phyloP scores from a whole-genome alignment of 192 early-diverging fungal genomes.

The Coemansia sp. region DNA sequence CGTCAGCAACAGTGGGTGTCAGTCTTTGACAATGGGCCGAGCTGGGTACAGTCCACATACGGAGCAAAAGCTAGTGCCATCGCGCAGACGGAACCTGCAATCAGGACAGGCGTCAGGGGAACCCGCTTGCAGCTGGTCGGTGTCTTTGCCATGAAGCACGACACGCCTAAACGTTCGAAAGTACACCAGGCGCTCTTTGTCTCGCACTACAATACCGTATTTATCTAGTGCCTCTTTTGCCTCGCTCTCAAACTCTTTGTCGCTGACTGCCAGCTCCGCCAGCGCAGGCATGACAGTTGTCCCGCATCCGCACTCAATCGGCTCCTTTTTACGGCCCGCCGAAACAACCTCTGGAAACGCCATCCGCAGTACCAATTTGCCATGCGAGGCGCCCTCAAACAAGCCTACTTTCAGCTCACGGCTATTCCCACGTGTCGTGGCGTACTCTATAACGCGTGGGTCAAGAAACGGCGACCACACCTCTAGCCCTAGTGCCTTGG shows the following conservation, averaged over 20 bases:
- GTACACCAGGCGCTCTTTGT: constrained; percentile 66
- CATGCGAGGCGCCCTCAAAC: constrained; percentile 47
- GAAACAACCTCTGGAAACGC: constrained; percentile 68
- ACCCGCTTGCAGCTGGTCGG: neutral
- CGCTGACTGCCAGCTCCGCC: constrained; percentile 35
- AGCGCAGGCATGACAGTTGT: constrained; percentile 60
- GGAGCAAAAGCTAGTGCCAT: constrained; percentile 62
- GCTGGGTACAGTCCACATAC: constrained; percentile 71
- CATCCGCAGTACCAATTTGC: constrained; percentile 63
- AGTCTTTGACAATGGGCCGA: constrained; percentile 9
- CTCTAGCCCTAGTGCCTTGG: constrained; percentile 46
- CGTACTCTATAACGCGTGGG: constrained; percentile 58
- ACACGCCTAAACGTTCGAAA: constrained; percentile 59
- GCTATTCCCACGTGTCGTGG: constrained; percentile 38
- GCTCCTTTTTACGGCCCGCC: constrained; percentile 67
- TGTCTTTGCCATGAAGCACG: constrained; percentile 26
- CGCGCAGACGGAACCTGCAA: constrained; percentile 64
- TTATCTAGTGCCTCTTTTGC: constrained; percentile 37
- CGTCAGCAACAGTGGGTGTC: neutral
- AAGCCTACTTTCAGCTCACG: constrained; percentile 47
- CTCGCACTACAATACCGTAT: constrained; percentile 61
- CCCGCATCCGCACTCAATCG: constrained; percentile 66
- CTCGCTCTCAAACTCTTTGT: constrained; percentile 21
- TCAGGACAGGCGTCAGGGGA: constrained; percentile 60
- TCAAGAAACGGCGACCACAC: constrained; percentile 63